A percentile compares a stretch with the other conserved stretches of the same genome.
Conservation (phyloP, 129 eudicot genomes). For the Ambrosia artemisiifolia region DNA sequence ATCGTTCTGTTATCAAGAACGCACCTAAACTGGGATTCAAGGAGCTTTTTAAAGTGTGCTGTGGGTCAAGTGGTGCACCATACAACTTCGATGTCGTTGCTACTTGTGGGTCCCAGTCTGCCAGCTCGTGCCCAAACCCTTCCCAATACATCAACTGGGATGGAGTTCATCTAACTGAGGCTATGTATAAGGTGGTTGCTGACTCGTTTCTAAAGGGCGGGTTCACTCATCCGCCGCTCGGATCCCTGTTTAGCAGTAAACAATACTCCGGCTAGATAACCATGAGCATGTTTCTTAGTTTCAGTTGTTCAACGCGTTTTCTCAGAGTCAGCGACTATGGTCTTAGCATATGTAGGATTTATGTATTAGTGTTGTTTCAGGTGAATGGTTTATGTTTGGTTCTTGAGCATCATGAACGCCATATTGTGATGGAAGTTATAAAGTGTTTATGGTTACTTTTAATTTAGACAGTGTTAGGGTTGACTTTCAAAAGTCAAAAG, state of each 20-base stretch:
- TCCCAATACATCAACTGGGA: conserved; percentile 80
- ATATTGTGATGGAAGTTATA: background rate
- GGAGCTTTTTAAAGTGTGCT: conserved; percentile 71
- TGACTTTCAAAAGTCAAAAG: conserved; percentile 14
- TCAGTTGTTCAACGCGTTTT: background rate
- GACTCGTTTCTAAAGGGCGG: conserved; percentile 47
- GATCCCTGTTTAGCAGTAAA: conserved; percentile 42
- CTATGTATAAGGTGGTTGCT: conserved; percentile 60
- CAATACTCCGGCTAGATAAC: conserved; percentile 21
- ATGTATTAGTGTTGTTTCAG: conserved; percentile 4
- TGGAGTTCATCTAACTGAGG: conserved; percentile 88
- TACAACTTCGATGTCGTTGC: conserved; percentile 47
- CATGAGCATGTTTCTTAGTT: conserved; percentile 9
- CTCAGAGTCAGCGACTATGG: background rate
- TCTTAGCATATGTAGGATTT: conserved; percentile 8
- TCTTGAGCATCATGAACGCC: background rate
- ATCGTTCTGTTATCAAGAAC: conserved; percentile 40
- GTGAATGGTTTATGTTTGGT: background rate
- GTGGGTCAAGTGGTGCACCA: conserved; percentile 63
- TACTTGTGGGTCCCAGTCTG: conserved; percentile 64
- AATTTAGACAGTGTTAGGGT: background rate
- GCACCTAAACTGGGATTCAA: conserved; percentile 55
- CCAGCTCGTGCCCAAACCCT: conserved; percentile 57
- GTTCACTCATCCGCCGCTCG: conserved; percentile 49
- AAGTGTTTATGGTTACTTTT: background rate